Evolutionary conservation across 1,139 yeast species (phyloP).

Genomic region (Hyphopichia fennica): DNA sequence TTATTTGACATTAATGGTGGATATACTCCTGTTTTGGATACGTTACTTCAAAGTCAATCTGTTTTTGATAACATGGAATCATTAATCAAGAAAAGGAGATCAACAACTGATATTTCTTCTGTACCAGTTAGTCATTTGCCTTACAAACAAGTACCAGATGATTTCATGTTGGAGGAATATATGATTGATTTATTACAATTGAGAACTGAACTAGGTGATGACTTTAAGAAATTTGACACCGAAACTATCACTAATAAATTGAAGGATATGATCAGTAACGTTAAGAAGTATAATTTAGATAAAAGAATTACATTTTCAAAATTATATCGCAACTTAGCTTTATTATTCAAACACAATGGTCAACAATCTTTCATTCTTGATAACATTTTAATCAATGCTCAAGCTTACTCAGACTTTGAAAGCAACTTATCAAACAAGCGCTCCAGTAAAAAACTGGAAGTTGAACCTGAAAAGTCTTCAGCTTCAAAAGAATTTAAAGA

Average conservation of each 20-base stretch:
- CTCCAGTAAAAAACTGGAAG: neutral
- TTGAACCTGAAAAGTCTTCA: neutral
- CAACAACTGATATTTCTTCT: neutral
- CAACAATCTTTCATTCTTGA: slow-evolving; percentile 36
- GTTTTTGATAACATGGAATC: slow-evolving; percentile 25
- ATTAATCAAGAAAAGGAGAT: slow-evolving; percentile 7
- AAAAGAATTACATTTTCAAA: slow-evolving; percentile 24
- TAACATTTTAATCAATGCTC: slow-evolving; percentile 29
- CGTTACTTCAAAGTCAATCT: slow-evolving; percentile 23
- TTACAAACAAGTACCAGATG: slow-evolving; percentile 41
- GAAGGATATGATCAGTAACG: slow-evolving; percentile 11
- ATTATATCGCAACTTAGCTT: slow-evolving; percentile 28
- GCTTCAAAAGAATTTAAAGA: neutral
- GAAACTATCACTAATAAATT: slow-evolving; percentile 13
- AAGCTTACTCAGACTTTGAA: slow-evolving; percentile 30
- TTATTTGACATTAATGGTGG: slow-evolving; percentile 31
- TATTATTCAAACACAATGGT: slow-evolving; percentile 36
- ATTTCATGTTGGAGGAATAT: slow-evolving; percentile 36
- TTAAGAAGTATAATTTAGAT: slow-evolving; percentile 12
- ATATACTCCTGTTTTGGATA: slow-evolving; percentile 33
- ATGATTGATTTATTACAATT: slow-evolving; percentile 30
- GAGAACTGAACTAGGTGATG: slow-evolving; percentile 19
- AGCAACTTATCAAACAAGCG: slow-evolving; percentile 2
- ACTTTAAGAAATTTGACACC: slow-evolving; percentile 15
- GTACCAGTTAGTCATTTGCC: slow-evolving; percentile 1